Percentiles rank a stretch among this genome's conserved stretches.
These are phyloP conservation scores for Areca catechu DNA, from an alignment of 176 grass and related monocot species.

Conservation along the genomic window DNA sequence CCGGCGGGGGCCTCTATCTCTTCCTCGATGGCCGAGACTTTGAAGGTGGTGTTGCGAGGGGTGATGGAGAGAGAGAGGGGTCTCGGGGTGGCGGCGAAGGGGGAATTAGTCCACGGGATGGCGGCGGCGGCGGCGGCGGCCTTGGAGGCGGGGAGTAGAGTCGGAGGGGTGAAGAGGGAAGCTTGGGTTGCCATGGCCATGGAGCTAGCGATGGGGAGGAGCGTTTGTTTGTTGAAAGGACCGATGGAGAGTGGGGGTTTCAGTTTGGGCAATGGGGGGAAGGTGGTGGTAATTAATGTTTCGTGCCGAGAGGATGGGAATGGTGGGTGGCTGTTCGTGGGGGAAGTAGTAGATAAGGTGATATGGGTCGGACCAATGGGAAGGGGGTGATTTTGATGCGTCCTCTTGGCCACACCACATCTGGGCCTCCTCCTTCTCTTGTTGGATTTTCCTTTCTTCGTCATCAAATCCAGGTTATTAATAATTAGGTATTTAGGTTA, in stretches of 20 bases:
- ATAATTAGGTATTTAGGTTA: too few relatives aligned
- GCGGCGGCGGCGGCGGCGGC: neutral
- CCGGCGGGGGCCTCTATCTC: slow-evolving; percentile 40
- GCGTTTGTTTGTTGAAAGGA: neutral
- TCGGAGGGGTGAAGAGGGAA: slow-evolving; percentile 36
- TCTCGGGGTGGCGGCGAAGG: slow-evolving; percentile 19
- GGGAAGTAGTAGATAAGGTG: slow-evolving; percentile 68
- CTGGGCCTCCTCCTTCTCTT: too few relatives aligned
- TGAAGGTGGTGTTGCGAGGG: slow-evolving; percentile 15
- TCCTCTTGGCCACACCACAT: too few relatives aligned
- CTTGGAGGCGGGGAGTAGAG: slow-evolving; percentile 30
- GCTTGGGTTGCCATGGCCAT: slow-evolving; percentile 49
- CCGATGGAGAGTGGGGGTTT: too few relatives aligned
- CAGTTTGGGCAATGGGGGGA: neutral
- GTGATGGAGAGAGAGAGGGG: slow-evolving; percentile 16
- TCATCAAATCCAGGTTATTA: too few relatives aligned
- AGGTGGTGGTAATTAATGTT: slow-evolving; percentile 2
- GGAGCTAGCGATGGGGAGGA: slow-evolving; percentile 21
- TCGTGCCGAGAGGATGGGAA: slow-evolving; percentile 13
- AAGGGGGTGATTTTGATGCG: slow-evolving; percentile 44
- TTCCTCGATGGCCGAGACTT: slow-evolving; percentile 19
- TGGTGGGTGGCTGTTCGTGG: slow-evolving; percentile 7
- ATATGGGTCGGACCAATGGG: slow-evolving; percentile 70
- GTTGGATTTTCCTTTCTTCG: too few relatives aligned
- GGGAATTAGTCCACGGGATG: slow-evolving; percentile 21